Evolutionary conservation across 2,329 filamentous ascomycete genomes (phyloP).

Genomic region (Lomentospora prolificans): DNA sequence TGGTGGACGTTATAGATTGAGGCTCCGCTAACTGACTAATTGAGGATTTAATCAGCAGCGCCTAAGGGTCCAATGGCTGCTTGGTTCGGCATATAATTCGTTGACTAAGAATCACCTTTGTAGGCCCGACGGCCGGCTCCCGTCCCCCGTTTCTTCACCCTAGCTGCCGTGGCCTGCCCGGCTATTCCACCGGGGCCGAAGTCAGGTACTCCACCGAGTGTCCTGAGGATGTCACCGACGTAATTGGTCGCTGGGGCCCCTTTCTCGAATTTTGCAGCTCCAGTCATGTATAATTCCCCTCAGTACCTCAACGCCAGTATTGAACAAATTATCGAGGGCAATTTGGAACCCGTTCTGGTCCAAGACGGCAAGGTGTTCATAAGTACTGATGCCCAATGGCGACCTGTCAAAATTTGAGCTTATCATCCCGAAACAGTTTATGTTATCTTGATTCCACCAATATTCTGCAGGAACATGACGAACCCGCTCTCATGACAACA

Average conservation of each 20-base stretch:
- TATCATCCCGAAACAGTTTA: slow-evolving; percentile 2
- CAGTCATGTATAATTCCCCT: slow-evolving; percentile 52
- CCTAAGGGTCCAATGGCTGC: too few relatives aligned
- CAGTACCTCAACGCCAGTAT: slow-evolving; percentile 55
- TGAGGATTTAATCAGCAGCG: too few relatives aligned
- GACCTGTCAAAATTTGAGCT: slow-evolving; percentile 65
- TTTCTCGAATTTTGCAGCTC: slow-evolving; percentile 43
- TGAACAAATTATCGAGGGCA: slow-evolving; percentile 56
- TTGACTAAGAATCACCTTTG: too few relatives aligned
- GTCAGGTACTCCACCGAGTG: slow-evolving; percentile 38
- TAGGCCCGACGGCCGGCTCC: too few relatives aligned
- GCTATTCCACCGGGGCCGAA: background rate
- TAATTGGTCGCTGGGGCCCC: slow-evolving; percentile 56
- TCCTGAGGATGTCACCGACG: slow-evolving; percentile 62
- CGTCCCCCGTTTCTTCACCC: too few relatives aligned
- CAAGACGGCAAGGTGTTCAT: slow-evolving; percentile 48
- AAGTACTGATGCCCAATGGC: slow-evolving; percentile 43
- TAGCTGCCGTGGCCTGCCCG: background rate
- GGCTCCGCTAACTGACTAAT: too few relatives aligned
- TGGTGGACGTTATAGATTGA: too few relatives aligned
- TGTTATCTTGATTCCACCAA: background rate
- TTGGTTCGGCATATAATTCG: too few relatives aligned
- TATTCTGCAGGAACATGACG: slow-evolving; percentile 10
- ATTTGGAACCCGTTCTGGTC: slow-evolving; percentile 56
- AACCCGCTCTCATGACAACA: slow-evolving; percentile 56